phyloP scores from a whole-genome alignment of 768 basidiomycete genomes.

The Rhodosporidiobolus odoratus region DNA sequence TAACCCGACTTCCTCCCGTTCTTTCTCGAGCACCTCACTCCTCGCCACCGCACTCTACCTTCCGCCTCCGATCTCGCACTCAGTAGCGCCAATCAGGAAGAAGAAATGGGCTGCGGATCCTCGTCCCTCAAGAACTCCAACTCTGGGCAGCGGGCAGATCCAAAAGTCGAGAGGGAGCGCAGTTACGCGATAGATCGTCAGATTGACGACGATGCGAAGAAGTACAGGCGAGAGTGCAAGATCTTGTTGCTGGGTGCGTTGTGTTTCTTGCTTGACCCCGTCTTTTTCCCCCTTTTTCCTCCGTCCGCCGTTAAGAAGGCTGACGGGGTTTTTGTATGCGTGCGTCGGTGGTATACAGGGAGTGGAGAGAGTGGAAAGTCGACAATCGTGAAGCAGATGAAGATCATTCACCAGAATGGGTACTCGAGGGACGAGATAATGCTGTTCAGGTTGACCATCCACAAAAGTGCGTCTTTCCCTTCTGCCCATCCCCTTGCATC shows the following conservation, averaged over 20 bases:
- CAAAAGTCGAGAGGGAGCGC: slow-evolving; percentile 24
- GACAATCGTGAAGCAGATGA: slow-evolving; percentile 98
- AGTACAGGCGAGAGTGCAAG: slow-evolving; percentile 82
- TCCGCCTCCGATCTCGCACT: not conserved
- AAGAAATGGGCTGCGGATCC: slow-evolving; percentile 20
- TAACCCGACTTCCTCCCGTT: too few relatives aligned
- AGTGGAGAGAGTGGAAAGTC: slow-evolving; percentile 93
- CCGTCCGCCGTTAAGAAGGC: not conserved
- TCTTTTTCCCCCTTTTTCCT: not conserved
- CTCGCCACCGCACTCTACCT: not conserved
- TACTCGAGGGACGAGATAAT: slow-evolving; percentile 73
- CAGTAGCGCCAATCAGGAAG: too few relatives aligned
- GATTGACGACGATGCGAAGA: slow-evolving; percentile 71
- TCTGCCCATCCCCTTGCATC: not conserved
- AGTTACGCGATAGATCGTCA: slow-evolving; percentile 42
- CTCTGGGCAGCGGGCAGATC: not conserved
- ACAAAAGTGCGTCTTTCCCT: slow-evolving; percentile 52
- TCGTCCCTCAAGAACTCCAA: not conserved
- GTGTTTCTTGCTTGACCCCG: too few relatives aligned
- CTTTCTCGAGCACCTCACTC: too few relatives aligned
- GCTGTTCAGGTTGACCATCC: slow-evolving; percentile 70
- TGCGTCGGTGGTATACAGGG: slow-evolving; percentile 52
- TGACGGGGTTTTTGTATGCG: not conserved
- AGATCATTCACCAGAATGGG: slow-evolving; percentile 91
- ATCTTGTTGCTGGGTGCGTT: slow-evolving; percentile 77